Evolutionary conservation across 148 eudicot genomes (phyloP), one percentile per base, ranked within the genome.

Genomic region (Rhododendron griersonianum): DNA sequence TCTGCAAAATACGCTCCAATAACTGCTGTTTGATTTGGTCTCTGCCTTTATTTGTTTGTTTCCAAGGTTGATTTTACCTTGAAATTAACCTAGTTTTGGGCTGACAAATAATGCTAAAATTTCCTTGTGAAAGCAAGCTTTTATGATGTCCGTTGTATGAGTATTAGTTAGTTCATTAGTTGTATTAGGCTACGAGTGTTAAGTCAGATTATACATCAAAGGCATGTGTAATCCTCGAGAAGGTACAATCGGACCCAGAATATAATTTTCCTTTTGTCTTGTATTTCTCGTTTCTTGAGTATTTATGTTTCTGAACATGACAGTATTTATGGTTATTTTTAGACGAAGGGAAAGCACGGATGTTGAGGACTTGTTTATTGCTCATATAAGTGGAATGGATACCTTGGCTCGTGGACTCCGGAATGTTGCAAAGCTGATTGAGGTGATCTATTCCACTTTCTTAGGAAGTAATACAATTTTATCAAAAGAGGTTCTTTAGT

Each of bases 321-420:
- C 23, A 33, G 10, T 80, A 41, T n/a, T 63, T 19, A 74, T 77
- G 75, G 61, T 53, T 48, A 6, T 87, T 80, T 88, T 86, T 92
- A 94, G 98, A 45, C 97, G 99, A 89, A 92, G 99, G 87, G 99
- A 98, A 90, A 98, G 99, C 91, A 98, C 99, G 11, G 99, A 98
- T 91, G 99, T 98, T 35, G 98, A 95, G 90, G 99, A 98, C 89
- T 86, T 98, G 84, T 98, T 98, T 85, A 95, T 98, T 78, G 98
- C 99, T 79, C 99, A 98, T 84, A 90, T 98, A 14, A 90, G 92
- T 84, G 98, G 99, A 61, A 98, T 98, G 99, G 99, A 98, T 90
- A 95, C 99, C 80, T 88, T 98, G 86, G 99, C 99, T 73, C 98
- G 98, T 80, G 98, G 99, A 80, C 98, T 98, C 51, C 91, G 97